Evolutionary conservation across 116 monocot species (phyloP).

Genomic region (Zostera marina): DNA sequence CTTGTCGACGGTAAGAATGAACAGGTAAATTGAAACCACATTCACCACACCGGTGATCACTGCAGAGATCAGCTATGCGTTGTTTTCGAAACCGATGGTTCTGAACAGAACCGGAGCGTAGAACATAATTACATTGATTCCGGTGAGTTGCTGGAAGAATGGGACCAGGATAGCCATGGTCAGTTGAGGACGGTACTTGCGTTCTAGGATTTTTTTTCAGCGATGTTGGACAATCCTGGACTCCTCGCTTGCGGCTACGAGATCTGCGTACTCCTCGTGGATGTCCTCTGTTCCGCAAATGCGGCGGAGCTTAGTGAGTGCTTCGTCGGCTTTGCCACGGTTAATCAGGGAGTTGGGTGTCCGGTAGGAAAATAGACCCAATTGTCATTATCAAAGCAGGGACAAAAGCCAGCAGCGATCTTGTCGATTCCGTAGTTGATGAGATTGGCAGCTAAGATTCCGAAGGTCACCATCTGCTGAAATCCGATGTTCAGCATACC

Average conservation of each 20-base stretch:
- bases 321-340: conserved; percentile 32
- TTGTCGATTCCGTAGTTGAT: conserved; percentile 56
- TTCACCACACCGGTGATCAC: conserved; percentile 49
- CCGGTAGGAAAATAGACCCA: conserved; percentile 54
- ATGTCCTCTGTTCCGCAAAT: conserved; percentile 60
- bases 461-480: conserved; percentile 34
- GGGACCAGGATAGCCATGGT: conserved; percentile 44
- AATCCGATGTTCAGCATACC: conserved; percentile 32
- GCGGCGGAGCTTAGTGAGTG: conserved; percentile 28
- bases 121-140: conserved; percentile 62
- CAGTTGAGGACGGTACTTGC: conserved; percentile 44
- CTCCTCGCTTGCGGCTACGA: conserved; percentile 33
- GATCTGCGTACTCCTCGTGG: conserved; percentile 39
- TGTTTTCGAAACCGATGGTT: conserved; percentile 44
- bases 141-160: conserved; percentile 65
- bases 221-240: conserved; percentile 38
- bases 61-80: conserved; percentile 46
- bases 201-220: conserved; percentile 27
- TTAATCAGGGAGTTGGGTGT: conserved; percentile 70
- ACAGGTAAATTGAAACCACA: conserved; percentile 36
- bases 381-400: conserved; percentile 56
- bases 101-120: conserved; percentile 71
- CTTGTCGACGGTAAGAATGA: conserved; percentile 37
- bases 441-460: conserved; percentile 38
- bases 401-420: conserved; percentile 43